A percentile compares a stretch with the other conserved stretches of the same genome.
These are phyloP conservation scores for Arthonia radiata DNA, from an alignment of 495 filamentous ascomycete species.

Conservation along the genomic window DNA sequence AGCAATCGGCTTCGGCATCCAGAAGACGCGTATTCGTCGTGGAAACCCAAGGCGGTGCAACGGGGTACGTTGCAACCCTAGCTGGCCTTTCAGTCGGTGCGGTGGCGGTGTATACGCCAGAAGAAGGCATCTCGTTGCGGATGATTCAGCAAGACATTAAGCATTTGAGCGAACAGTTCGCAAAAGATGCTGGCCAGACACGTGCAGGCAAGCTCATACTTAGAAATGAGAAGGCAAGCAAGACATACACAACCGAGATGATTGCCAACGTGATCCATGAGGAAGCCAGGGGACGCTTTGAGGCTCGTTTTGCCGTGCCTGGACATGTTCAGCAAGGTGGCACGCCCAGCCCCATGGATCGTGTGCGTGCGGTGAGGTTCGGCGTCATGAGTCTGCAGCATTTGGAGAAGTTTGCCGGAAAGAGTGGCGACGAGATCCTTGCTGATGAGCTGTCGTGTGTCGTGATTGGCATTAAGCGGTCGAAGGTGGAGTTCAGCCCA, in stretches of 20 bases:
- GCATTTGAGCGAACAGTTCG: slow-evolving; percentile 67
- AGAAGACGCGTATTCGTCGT: slow-evolving; percentile 89
- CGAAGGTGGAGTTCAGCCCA: slow-evolving; percentile 60
- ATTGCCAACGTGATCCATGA: slow-evolving; percentile 90
- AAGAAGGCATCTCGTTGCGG: slow-evolving; percentile 81
- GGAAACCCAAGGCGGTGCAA: slow-evolving; percentile 87
- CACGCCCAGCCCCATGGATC: slow-evolving; percentile 84
- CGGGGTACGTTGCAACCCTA: slow-evolving; percentile 81
- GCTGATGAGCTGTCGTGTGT: slow-evolving; percentile 41
- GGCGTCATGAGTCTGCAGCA: slow-evolving; percentile 81
- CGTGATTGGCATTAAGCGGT: slow-evolving; percentile 84
- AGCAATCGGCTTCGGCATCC: slow-evolving; percentile 83
- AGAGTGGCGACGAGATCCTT: slow-evolving; percentile 38
- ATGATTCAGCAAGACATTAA: slow-evolving; percentile 84
- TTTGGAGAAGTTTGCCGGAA: slow-evolving; percentile 49
- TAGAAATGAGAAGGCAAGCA: slow-evolving; percentile 75
- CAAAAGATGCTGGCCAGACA: slow-evolving; percentile 64
- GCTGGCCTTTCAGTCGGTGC: slow-evolving; percentile 76
- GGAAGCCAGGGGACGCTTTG: slow-evolving; percentile 77
- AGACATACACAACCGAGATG: slow-evolving; percentile 73
- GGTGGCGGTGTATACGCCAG: slow-evolving; percentile 88
- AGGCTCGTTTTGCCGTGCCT: slow-evolving; percentile 77
- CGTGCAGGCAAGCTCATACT: slow-evolving; percentile 86
- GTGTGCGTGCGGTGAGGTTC: slow-evolving; percentile 72
- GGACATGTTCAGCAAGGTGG: slow-evolving; percentile 96